Conservation (phyloP, 805 yeast species). For the Pichia exigua region DNA sequence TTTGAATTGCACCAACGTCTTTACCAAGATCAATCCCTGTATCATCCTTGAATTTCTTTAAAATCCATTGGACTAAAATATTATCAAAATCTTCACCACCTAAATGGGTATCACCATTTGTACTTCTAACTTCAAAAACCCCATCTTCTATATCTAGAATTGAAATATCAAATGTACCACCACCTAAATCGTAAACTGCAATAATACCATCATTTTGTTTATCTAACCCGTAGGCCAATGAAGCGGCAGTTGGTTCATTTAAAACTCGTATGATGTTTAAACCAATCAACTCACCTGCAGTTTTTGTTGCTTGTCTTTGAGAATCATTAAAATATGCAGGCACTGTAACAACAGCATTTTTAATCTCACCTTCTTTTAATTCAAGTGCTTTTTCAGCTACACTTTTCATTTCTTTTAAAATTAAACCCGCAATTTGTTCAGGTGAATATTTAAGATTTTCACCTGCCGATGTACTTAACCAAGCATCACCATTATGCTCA, state of each 20-base stretch:
- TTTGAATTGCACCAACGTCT: constrained; percentile 74
- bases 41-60: constrained; percentile 70
- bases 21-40: constrained; percentile 50
- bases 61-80: constrained; percentile 69
- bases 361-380: constrained; percentile 52
- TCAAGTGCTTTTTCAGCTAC: constrained; percentile 74
- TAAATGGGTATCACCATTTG: constrained; percentile 89
- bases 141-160: constrained; percentile 94
- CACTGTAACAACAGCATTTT: constrained; percentile 85
- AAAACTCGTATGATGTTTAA: constrained; percentile 79
- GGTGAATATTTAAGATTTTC: constrained; percentile 86
- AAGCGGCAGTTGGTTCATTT: constrained; percentile 88
- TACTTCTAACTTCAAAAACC: constrained; percentile 91
- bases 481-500: constrained; percentile 83
- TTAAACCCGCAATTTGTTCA: constrained; percentile 90
- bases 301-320: constrained; percentile 87
- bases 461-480: constrained; percentile 65
- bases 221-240: constrained; percentile 87
- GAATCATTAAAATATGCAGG: constrained; percentile 88
- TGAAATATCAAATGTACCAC: constrained; percentile 96
- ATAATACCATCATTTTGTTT: constrained; percentile 57
- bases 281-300: constrained; percentile 93
- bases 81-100: constrained; percentile 92
- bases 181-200: constrained; percentile 95
- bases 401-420: constrained; percentile 90